phyloP scores from a whole-genome alignment of 108 stramenopile genomes.

The Epithemia pelagica region DNA sequence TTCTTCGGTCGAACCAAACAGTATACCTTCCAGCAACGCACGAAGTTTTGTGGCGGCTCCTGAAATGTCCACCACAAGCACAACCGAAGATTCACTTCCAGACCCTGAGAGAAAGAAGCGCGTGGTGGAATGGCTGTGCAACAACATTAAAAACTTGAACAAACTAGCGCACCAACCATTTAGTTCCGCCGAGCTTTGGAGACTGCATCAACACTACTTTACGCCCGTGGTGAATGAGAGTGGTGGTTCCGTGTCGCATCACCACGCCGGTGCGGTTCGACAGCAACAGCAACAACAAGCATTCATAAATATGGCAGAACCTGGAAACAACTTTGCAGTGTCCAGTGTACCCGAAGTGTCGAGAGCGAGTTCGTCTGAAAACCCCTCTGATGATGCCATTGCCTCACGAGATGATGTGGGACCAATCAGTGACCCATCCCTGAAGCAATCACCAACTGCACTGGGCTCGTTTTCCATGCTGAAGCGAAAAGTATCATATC shows the following conservation, averaged over 20 bases:
- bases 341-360: conserved; percentile 44
- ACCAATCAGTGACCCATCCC: conserved; percentile 34
- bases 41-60: conserved; percentile 46
- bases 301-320: background rate
- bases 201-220: conserved; percentile 71
- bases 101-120: conserved; percentile 58
- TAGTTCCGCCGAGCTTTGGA: conserved; percentile 60
- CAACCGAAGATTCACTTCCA: conserved; percentile 24
- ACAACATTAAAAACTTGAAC: conserved; percentile 60
- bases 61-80: conserved; percentile 3
- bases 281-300: background rate
- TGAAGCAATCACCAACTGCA: conserved; percentile 17
- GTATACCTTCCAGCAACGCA: background rate
- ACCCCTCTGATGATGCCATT: background rate
- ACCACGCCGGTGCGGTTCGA: background rate
- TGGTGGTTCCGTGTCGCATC: conserved; percentile 26
- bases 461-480: conserved; percentile 29
- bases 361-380: conserved; percentile 13
- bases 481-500: conserved; percentile 75
- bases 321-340: conserved; percentile 6
- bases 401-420: conserved; percentile 16
- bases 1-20: background rate
- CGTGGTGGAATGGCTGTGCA: conserved; percentile 75
- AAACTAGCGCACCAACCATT: conserved; percentile 65
- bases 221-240: conserved; percentile 67